Base-by-base conservation (phyloP, 768 basidiomycete genomes). In the Dentipellis sp. region DNA sequence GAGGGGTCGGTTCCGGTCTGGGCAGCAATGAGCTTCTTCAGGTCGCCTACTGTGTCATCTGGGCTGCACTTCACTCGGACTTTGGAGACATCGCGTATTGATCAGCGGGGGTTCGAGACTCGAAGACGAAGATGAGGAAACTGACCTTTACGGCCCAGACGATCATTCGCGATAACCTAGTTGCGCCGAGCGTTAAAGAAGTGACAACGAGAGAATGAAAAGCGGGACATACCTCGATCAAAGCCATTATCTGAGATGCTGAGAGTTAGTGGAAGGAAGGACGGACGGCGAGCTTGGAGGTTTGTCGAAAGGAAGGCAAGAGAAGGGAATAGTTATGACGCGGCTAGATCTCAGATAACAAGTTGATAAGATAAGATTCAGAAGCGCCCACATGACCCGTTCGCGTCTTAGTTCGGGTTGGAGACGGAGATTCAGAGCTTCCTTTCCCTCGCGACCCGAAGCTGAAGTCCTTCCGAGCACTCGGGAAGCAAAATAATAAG, bases 21-120 rank as follows among this genome's bases (percentile, higher is more conserved):
- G 0, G 94, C 95, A 1, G 88, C 95, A 63, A 99, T 97, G 58
- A 99, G 84, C 70, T 88, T 88, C 80, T 98, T 98, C 60, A 99
- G 77, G 68, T 97, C 95, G 42, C 95, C 95, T 37, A 99, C 91
- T 1, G 97, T 98, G 68, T 99, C 97, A 12, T 95, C 86, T 4
- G 91, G 82, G 69, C 85, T 87, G 75, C 94, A 97, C 72, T 97
- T 97, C 66, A 97, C 92, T 61, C 91, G 88, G 58, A 97, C 94
- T 97, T 59, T 29, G 52, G 3, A 19, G 35, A 56, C 21, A 9
- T 19, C 40, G n/a, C n/a, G 39, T 21, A 50, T 54, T 23, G 52
- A 22, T 59, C 19, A 21, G 38, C 40, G 10, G 2, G 7, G 22
- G 52, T 29, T 29, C 3, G 29, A 53, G 29, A 53, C 46, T 52